A percentile compares a stretch with the other conserved stretches of the same genome.
These are phyloP conservation scores for Clathrospora elynae DNA, from an alignment of 2,329 filamentous ascomycete genomes.

Conservation along the genomic window DNA sequence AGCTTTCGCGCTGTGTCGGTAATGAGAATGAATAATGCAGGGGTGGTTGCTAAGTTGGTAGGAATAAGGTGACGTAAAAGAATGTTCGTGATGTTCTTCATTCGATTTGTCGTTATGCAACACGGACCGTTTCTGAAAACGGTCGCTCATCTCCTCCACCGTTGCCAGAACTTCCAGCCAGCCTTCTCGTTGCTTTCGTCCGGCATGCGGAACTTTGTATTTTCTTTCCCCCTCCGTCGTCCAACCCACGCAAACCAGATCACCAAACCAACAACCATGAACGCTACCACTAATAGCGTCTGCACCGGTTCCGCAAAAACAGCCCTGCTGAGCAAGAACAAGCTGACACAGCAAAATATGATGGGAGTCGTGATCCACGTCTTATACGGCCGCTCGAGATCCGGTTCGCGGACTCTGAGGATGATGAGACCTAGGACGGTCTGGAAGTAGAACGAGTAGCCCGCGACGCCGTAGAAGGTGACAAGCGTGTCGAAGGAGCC, in stretches of 20 bases:
- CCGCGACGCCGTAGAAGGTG: slow-evolving; percentile 96
- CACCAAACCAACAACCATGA: slow-evolving; percentile 81
- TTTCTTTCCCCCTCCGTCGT: slow-evolving; percentile 48
- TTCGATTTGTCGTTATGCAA: not conserved
- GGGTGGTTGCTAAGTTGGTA: no score
- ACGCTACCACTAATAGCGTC: slow-evolving; percentile 83
- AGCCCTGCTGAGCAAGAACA: slow-evolving; percentile 87
- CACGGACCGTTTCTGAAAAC: slow-evolving; percentile 2
- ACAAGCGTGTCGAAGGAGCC: slow-evolving; percentile 91
- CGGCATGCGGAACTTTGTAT: slow-evolving; percentile 31
- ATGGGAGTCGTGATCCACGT: slow-evolving; percentile 98
- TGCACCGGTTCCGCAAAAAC: slow-evolving; percentile 91
- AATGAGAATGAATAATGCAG: no score
- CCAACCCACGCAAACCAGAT: slow-evolving; percentile 88
- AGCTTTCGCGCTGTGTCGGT: no score
- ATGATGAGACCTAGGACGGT: slow-evolving; percentile 93
- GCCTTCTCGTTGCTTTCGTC: slow-evolving; percentile 28
- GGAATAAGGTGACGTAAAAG: not conserved
- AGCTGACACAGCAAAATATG: slow-evolving; percentile 95
- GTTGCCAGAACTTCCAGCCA: slow-evolving; percentile 55
- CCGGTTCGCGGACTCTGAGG: slow-evolving; percentile 82
- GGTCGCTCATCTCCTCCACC: slow-evolving; percentile 42
- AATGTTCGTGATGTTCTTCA: not conserved
- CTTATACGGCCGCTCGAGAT: slow-evolving; percentile 86
- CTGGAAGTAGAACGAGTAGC: slow-evolving; percentile 96